phyloP scores from a whole-genome alignment of 2,329 filamentous ascomycete genomes.

The Colletotrichum tamarilloi region DNA sequence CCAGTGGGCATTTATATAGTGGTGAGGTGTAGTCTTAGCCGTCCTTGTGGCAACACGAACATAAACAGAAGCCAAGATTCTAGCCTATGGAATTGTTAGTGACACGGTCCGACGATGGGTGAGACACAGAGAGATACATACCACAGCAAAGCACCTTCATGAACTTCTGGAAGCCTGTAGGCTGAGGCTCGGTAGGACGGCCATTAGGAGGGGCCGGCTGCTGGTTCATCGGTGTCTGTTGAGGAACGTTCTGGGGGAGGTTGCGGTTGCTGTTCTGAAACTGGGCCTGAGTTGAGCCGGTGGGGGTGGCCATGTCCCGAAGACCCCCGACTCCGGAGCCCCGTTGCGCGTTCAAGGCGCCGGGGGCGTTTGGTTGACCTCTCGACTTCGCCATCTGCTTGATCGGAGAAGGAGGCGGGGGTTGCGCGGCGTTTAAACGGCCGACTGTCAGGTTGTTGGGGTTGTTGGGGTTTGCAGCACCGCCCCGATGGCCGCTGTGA shows the following conservation, averaged over 20 bases:
- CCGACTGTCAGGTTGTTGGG: conserved; percentile 77
- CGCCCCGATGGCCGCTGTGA: conserved; percentile 77
- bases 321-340: conserved; percentile 79
- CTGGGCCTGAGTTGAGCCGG: conserved; percentile 93
- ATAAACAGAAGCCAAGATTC: conserved; percentile 24
- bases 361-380: conserved; percentile 81
- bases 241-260: conserved; percentile 73
- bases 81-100: conserved; percentile 28
- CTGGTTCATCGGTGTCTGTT: conserved; percentile 68
- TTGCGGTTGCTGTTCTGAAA: conserved; percentile 97
- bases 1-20: conserved; percentile 32
- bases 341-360: conserved; percentile 79
- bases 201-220: conserved; percentile 64
- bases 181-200: conserved; percentile 75
- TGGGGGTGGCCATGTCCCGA: conserved; percentile 83
- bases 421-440: conserved; percentile 95
- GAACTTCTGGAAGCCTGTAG: conserved; percentile 88
- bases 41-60: conserved; percentile 27
- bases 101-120: no score
- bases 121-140: conserved; percentile 38
- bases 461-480: conserved; percentile 72
- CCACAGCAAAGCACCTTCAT: conserved; percentile 94
- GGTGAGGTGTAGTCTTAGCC: conserved; percentile 16
- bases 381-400: conserved; percentile 82
- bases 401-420: conserved; percentile 86